Evolutionary conservation across 306 rosid species (phyloP).

Genomic region (Trifolium fragiferum): DNA sequence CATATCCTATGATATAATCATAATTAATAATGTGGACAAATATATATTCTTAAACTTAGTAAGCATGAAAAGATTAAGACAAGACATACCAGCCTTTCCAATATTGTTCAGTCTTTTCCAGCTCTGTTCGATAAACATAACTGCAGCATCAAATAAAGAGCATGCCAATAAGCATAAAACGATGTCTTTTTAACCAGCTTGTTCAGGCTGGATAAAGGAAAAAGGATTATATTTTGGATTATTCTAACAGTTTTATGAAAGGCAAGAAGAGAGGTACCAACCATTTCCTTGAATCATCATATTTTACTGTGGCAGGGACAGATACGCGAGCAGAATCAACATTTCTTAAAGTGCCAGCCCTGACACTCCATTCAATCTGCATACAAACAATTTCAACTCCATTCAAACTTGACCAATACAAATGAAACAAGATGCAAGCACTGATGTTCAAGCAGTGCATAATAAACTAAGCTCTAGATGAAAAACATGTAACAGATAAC

Average conservation of each 20-base stretch:
- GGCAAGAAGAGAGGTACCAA: slow-evolving; percentile 44
- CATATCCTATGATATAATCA: background rate
- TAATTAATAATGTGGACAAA: background rate
- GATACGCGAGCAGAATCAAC: slow-evolving; percentile 92
- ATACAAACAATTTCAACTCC: slow-evolving; percentile 38
- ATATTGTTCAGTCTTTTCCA: slow-evolving; percentile 89
- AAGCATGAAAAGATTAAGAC: slow-evolving; percentile 21
- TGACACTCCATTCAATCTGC: slow-evolving; percentile 92
- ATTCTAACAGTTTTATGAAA: background rate
- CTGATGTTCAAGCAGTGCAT: slow-evolving; percentile 35
- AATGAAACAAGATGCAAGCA: slow-evolving; percentile 36
- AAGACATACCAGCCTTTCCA: slow-evolving; percentile 91
- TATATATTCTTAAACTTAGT: background rate
- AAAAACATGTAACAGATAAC: slow-evolving; percentile 16
- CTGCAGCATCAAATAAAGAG: slow-evolving; percentile 66
- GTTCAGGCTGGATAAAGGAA: slow-evolving; percentile 38
- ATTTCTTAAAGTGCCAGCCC: slow-evolving; percentile 83
- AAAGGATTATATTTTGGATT: slow-evolving; percentile 12
- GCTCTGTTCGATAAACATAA: slow-evolving; percentile 71
- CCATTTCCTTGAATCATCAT: slow-evolving; percentile 90
- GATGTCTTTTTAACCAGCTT: slow-evolving; percentile 17
- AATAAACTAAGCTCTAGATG: slow-evolving; percentile 28
- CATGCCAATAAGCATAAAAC: slow-evolving; percentile 30
- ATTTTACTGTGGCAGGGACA: slow-evolving; percentile 79
- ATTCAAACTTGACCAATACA: slow-evolving; percentile 30